Evolutionary conservation across 2,329 filamentous ascomycete species (phyloP), one percentile per base, ranked within the genome.

Genomic region (Scortechinia acanthostroma): DNA sequence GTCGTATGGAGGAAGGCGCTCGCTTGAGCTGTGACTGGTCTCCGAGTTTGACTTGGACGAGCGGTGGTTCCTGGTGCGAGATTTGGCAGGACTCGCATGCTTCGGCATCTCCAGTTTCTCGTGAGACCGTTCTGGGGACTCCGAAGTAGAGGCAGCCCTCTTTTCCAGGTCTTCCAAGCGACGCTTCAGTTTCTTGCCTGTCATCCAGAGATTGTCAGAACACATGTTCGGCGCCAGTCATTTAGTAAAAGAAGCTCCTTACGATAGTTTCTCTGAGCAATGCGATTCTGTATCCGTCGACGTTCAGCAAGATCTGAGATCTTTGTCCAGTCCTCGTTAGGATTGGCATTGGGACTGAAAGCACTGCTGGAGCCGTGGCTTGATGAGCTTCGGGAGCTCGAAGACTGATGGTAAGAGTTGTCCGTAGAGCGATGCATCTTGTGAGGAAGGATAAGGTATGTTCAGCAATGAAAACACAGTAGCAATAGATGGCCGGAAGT

Each of bases 211-310:
- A 46, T 16, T 40, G 16, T 44, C 21, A 25, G 10, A 15, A 22
- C 4, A 23, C 25, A 3, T n/a, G n/a, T n/a, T n/a, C n/a, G n/a
- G n/a, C n/a, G n/a, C n/a, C n/a, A 10, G 33, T 33, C 33, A 43
- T 40, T 22, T 40, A 40, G 35, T 15, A 6, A 40, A 40, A 40
- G 35, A 40, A 17, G 17, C 6, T 10, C 66, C 82, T 56, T 73
- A 89, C 86, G 74, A 53, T 88, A 89, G 54, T 88, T 88, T 52
- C 85, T 73, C 55, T 89, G 86, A 2, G 85, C 85, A 49, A 88
- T 76, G 45, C 83, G 76, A 58, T 90, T 90, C 59, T 90, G 86
- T 43, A 89, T 84, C 48, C 83, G 80, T 50, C 86, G 71, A 56
- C 86, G 73, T 64, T 88, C 82, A 48, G 80, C 80, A 0, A 83